Evolutionary conservation across 2,329 filamentous ascomycete species (phyloP), one percentile per base, ranked within the genome.

Genomic region (Amauroascus niger): DNA sequence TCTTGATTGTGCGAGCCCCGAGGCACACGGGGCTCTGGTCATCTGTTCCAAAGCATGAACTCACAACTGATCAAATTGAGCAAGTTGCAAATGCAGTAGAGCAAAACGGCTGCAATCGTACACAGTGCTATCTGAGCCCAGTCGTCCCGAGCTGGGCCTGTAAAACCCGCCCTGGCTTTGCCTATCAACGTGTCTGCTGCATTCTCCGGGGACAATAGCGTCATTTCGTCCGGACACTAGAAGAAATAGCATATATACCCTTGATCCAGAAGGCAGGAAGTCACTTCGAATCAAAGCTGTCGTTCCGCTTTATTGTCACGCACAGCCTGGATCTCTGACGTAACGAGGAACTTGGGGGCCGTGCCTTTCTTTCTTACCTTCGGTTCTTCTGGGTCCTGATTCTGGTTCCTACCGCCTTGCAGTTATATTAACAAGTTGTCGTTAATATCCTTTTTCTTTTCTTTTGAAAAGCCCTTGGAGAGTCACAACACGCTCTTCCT

Each of bases 371-470:
- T 58, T 40, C 56, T 54, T 35, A 30, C 33, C 44, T 46, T 47
- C 14, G 40, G 33, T 20, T 54, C 50, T 43, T 39, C 49, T 1
- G 44, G 37, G 30, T 51, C 44, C 28, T 51, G 49, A 14, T 51
- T 51, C 13, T 51, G 49, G 37, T 33, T 44, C 5, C 58, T 56
- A 26, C 46, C 55, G 32, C 46, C 52, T 75, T 62, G 77, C 59
- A 78, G 79, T 59, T 63, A 66, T 11, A 76, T 73, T 2, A 69
- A 61, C 1, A 76, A 77, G n/a, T n/a, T n/a, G n/a, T n/a, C n/a
- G n/a, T n/a, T n/a, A n/a, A n/a, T n/a, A n/a, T n/a, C n/a, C n/a
- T n/a, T n/a, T 26, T 54, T 58, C 22, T 77, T 45, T 61, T 61
- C 11, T 47, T 41, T 50, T 58, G 60, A 11, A 56, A 33, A 1